Evolutionary conservation across 768 basidiomycete genomes (phyloP).

Genomic region (Tylopilus cervinicoccineus): DNA sequence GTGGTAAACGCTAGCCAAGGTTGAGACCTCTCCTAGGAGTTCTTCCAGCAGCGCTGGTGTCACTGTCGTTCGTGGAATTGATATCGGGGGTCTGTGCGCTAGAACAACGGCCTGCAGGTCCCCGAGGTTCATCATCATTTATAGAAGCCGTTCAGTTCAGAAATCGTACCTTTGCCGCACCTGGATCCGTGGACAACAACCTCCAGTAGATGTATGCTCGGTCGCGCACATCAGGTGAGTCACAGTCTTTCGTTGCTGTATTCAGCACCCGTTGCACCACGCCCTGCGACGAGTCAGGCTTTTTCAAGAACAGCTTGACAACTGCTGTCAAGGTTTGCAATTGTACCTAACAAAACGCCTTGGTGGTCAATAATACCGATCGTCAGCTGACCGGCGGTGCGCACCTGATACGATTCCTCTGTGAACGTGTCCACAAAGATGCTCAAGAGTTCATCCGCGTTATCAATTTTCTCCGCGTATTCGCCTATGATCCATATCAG

Average conservation of each 20-base stretch:
- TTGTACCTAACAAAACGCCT: slow-evolving; percentile 48
- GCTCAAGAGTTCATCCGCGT: slow-evolving; percentile 87
- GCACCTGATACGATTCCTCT: slow-evolving; percentile 88
- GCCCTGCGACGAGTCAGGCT: slow-evolving; percentile 88
- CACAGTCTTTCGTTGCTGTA: slow-evolving; percentile 95
- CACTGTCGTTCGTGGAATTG: slow-evolving; percentile 87
- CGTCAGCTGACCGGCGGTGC: not conserved
- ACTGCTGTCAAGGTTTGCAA: slow-evolving; percentile 88
- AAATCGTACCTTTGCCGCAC: slow-evolving; percentile 79
- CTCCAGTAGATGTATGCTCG: slow-evolving; percentile 99
- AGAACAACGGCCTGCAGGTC: slow-evolving; percentile 74
- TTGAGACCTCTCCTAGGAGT: slow-evolving; percentile 84
- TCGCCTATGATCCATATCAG: slow-evolving; percentile 99
- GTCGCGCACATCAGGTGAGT: slow-evolving; percentile 94
- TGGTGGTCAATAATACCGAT: not conserved
- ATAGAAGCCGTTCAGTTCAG: not conserved
- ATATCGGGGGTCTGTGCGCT: slow-evolving; percentile 89
- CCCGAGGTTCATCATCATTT: not conserved
- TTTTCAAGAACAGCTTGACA: slow-evolving; percentile 94
- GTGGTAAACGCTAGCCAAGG: slow-evolving; percentile 92
- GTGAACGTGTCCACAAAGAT: slow-evolving; percentile 91
- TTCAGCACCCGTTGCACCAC: slow-evolving; percentile 90
- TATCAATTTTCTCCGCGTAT: slow-evolving; percentile 96
- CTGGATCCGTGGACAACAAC: slow-evolving; percentile 89
- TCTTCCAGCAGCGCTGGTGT: slow-evolving; percentile 86